These are phyloP conservation scores for Polysphondylium violaceum DNA, from an alignment of 78 protist species.

Conservation along the genomic window DNA sequence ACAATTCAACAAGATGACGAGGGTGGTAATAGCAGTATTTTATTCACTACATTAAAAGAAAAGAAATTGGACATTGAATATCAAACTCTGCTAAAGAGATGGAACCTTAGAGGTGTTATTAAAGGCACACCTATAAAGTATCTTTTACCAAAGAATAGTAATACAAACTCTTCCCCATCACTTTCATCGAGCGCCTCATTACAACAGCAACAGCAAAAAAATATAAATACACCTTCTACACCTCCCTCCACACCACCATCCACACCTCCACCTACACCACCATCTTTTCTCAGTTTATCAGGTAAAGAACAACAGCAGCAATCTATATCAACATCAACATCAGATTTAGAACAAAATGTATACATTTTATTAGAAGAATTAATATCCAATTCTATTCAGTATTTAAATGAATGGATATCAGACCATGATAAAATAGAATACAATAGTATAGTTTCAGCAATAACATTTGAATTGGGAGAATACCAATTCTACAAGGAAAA, in stretches of 20 bases:
- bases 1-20: neutral
- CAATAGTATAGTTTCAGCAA: neutral
- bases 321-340: neutral
- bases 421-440: neutral
- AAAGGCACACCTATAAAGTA: slow-evolving; percentile 65
- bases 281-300: slow-evolving; percentile 26
- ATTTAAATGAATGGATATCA: slow-evolving; percentile 35
- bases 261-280: slow-evolving; percentile 78
- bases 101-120: slow-evolving; percentile 49
- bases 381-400: slow-evolving; percentile 20
- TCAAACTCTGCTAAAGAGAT: slow-evolving; percentile 40
- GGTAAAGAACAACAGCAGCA: slow-evolving; percentile 3
- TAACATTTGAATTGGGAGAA: slow-evolving; percentile 52
- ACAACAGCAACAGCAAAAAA: neutral
- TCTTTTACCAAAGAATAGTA: neutral
- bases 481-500: slow-evolving; percentile 36
- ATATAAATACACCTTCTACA: neutral
- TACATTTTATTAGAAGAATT: slow-evolving; percentile 28
- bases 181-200: neutral
- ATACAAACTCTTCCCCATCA: neutral
- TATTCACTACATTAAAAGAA: too few relatives aligned
- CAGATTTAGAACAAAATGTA: neutral
- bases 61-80: neutral
- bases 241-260: slow-evolving; percentile 75
- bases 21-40: neutral